Evolutionary conservation across 805 yeast genomes (phyloP).

Genomic region (Saturnispora sanitii): DNA sequence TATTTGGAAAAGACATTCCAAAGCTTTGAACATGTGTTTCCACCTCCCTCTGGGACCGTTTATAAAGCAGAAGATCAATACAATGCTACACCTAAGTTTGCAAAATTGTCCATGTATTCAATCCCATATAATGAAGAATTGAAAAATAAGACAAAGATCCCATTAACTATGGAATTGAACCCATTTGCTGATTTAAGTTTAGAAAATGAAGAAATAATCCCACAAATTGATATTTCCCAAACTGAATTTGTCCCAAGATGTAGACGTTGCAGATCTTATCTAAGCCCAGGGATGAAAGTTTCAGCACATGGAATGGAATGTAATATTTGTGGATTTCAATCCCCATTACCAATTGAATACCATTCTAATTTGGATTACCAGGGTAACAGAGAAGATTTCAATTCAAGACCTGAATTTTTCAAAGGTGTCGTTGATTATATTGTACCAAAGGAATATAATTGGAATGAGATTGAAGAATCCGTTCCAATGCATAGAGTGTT

Average conservation of each 20-base stretch:
- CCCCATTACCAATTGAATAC: slow-evolving; percentile 59
- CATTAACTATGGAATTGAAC: slow-evolving; percentile 68
- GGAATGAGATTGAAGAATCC: slow-evolving; percentile 19
- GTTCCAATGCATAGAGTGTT: slow-evolving; percentile 26
- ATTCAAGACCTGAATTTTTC: slow-evolving; percentile 62
- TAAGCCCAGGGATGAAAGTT: slow-evolving; percentile 74
- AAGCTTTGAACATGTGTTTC: slow-evolving; percentile 68
- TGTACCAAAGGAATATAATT: slow-evolving; percentile 67
- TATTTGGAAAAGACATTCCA: slow-evolving; percentile 40
- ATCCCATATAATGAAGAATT: slow-evolving; percentile 68
- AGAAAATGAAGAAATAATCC: slow-evolving; percentile 39
- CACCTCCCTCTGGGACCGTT: slow-evolving; percentile 75
- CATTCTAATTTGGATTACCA: slow-evolving; percentile 49
- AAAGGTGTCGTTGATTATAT: slow-evolving; percentile 78
- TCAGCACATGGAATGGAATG: slow-evolving; percentile 61
- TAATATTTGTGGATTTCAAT: slow-evolving; percentile 77
- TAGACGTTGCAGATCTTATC: slow-evolving; percentile 80
- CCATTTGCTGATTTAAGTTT: slow-evolving; percentile 65
- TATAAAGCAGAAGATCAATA: slow-evolving; percentile 73
- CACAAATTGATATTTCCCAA: slow-evolving; percentile 51
- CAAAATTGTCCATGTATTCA: slow-evolving; percentile 71
- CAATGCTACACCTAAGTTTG: slow-evolving; percentile 68
- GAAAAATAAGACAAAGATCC: slow-evolving; percentile 61
- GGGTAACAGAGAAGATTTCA: slow-evolving; percentile 55
- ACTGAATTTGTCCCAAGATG: slow-evolving; percentile 77